Evolutionary conservation across 2,329 filamentous ascomycete genomes (phyloP).

Genomic region (Alternaria arbusti): DNA sequence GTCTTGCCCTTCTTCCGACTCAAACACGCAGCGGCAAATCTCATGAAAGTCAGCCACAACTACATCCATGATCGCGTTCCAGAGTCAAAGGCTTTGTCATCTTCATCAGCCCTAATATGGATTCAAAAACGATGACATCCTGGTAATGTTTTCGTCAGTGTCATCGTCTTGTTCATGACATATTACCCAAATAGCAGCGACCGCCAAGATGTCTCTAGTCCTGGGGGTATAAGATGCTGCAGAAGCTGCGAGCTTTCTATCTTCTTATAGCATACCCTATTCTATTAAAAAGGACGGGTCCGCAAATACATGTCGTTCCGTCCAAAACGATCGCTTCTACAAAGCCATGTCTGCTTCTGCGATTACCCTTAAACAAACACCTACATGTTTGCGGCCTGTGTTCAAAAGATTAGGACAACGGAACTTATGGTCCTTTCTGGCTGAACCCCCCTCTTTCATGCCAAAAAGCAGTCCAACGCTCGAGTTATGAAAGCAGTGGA

Average conservation of each 20-base stretch:
- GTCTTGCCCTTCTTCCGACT: neutral
- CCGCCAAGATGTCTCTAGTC: neutral
- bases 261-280: rapidly evolving
- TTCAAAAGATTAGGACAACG: neutral
- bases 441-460: neutral
- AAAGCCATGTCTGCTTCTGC: neutral
- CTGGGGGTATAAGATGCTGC: neutral
- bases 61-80: neutral
- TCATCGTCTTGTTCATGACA: neutral
- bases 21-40: neutral
- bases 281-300: too few relatives aligned
- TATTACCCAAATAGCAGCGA: neutral
- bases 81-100: neutral
- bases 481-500: neutral
- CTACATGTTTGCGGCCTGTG: neutral
- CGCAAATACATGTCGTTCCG: too few relatives aligned
- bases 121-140: neutral
- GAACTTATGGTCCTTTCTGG: rapidly evolving
- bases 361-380: neutral
- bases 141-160: neutral
- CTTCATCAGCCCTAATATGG: neutral
- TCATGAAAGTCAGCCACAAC: too few relatives aligned
- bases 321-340: too few relatives aligned
- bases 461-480: neutral
- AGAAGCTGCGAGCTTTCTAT: neutral